Evolutionary conservation across 345 rosid species (phyloP).

Genomic region (Populus simonii): DNA sequence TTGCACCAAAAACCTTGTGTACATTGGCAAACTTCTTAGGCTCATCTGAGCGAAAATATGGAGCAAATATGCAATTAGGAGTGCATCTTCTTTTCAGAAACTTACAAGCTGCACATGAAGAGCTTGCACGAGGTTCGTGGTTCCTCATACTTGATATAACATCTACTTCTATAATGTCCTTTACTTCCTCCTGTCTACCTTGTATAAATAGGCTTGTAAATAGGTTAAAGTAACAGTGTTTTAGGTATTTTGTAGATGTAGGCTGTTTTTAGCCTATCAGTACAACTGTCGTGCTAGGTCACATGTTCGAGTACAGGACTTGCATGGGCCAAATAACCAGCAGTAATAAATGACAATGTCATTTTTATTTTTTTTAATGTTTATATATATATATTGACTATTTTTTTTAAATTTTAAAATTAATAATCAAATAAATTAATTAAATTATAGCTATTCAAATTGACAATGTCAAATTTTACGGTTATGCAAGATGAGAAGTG

Average conservation of each 20-base stretch:
- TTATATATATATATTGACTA: too few species aligned
- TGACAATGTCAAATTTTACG: neutral
- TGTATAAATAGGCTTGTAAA: neutral
- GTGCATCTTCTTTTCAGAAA: slow-evolving; percentile 73
- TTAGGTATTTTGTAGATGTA: neutral
- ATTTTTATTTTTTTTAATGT: neutral
- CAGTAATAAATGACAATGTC: neutral
- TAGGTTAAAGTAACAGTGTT: neutral
- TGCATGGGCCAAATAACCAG: neutral
- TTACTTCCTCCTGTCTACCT: neutral
- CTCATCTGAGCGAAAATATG: slow-evolving; percentile 73
- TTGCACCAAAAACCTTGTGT: slow-evolving; percentile 93
- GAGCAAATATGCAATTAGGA: slow-evolving; percentile 79
- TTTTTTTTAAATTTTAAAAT: too few species aligned
- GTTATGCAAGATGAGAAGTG: neutral
- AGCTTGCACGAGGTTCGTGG: slow-evolving; percentile 70
- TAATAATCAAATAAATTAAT: too few species aligned
- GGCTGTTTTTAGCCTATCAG: neutral
- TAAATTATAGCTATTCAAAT: too few species aligned
- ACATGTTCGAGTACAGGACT: neutral
- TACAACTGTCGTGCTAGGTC: neutral
- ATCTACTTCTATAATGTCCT: neutral
- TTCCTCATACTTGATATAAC: slow-evolving; percentile 19
- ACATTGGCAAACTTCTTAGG: slow-evolving; percentile 70
- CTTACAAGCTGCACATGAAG: slow-evolving; percentile 97